Conservation (phyloP, 2,329 filamentous ascomycete species). For the Trichocomaceae sp. region DNA sequence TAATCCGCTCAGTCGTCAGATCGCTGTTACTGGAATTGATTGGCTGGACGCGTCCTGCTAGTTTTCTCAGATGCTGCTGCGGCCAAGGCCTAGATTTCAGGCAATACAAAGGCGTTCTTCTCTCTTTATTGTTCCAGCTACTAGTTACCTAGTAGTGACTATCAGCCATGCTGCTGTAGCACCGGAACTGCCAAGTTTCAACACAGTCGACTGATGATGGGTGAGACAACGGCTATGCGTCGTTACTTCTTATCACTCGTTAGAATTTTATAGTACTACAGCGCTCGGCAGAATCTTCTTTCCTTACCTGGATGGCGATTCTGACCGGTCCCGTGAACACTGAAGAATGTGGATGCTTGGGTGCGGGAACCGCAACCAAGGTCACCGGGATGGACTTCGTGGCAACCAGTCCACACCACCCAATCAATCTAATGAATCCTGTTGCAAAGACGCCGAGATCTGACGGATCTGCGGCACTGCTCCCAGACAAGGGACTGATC, state of each 20-base stretch:
- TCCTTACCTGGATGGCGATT: conserved; percentile 7
- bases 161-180: neutral
- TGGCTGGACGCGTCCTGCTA: neutral
- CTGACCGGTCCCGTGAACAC: conserved; percentile 10
- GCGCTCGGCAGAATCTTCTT: neutral
- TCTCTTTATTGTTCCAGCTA: neutral
- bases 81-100: conserved; percentile 5
- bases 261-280: neutral
- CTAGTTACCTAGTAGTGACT: too few relatives aligned
- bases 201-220: neutral
- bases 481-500: neutral
- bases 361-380: conserved; percentile 3
- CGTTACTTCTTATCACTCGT: neutral
- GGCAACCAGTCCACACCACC: neutral
- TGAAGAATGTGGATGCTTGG: conserved; percentile 12
- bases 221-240: neutral
- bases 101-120: neutral
- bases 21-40: conserved; percentile 2
- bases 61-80: neutral
- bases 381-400: conserved; percentile 8
- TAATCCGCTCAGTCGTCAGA: neutral
- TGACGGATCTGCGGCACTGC: conserved; percentile 2
- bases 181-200: neutral
- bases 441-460: neutral
- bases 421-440: neutral